Conservation (phyloP, 1,284 basidiomycete genomes). For the Chiua sp. region DNA sequence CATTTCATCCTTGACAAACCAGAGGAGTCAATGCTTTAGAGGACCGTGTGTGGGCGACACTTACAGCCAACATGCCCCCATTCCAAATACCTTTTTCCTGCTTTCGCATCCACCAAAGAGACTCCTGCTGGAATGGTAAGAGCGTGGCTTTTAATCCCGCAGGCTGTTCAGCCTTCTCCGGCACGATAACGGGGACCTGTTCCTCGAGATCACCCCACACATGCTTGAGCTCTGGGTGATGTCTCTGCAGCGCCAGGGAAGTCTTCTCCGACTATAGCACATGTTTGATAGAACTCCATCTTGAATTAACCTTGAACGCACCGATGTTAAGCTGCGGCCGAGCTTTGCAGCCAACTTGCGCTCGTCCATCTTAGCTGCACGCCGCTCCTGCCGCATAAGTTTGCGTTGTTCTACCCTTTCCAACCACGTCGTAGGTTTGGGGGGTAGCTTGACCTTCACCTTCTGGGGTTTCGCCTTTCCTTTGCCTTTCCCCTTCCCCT, state of each 20-base stretch:
- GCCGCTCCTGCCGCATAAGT: constrained; percentile 28
- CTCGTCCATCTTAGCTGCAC: constrained; percentile 53
- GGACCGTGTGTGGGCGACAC: constrained; percentile 32
- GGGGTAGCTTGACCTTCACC: constrained; percentile 33
- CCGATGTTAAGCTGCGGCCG: constrained; percentile 74
- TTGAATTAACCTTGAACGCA: constrained; percentile 35
- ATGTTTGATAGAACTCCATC: not conserved
- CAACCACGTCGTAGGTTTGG: constrained; percentile 25
- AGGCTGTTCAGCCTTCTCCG: constrained; percentile 82
- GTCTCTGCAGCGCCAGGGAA: constrained; percentile 62
- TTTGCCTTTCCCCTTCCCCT: constrained; percentile 34
- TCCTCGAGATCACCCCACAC: constrained; percentile 90
- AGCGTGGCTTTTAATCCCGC: constrained; percentile 75
- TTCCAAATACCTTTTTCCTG: constrained; percentile 91
- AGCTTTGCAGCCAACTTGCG: constrained; percentile 54
- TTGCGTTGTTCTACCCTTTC: constrained; percentile 12
- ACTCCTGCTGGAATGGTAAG: constrained; percentile 89
- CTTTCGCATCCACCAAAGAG: constrained; percentile 94
- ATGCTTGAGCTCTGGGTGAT: constrained; percentile 80
- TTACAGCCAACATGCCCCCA: constrained; percentile 92
- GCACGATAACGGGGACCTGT: constrained; percentile 65
- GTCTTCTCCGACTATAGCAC: constrained; percentile 74
- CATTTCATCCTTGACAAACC: constrained; percentile 78
- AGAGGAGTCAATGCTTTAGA: constrained; percentile 4
- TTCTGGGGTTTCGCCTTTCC: constrained; percentile 41